Percentiles rank a stretch among this genome's conserved stretches.
phyloP scores from a whole-genome alignment of 2,329 filamentous ascomycete species.

The Aspergillus ochraceoroseus region DNA sequence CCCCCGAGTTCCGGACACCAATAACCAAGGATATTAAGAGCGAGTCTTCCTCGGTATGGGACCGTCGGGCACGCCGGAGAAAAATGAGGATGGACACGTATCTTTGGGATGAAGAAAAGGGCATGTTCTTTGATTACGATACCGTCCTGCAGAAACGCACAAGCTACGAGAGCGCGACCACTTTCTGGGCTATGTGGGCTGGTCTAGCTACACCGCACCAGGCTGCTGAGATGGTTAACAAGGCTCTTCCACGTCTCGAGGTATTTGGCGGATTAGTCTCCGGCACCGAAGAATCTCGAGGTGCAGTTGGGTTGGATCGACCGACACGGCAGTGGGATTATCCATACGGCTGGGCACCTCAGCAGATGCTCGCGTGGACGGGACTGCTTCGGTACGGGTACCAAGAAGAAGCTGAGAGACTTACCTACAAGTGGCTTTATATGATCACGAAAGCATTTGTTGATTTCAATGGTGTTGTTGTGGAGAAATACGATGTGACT shows the following conservation, averaged over 20 bases:
- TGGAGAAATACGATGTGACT: conserved; percentile 98
- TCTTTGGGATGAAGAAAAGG: conserved; percentile 84
- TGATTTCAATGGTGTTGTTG: conserved; percentile 95
- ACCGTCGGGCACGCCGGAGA: conserved; percentile 77
- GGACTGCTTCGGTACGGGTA: conserved; percentile 89
- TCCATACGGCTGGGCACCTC: conserved; percentile 95
- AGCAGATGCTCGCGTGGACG: conserved; percentile 97
- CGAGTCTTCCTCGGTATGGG: conserved; percentile 83
- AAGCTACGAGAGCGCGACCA: conserved; percentile 84
- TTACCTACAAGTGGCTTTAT: conserved; percentile 95
- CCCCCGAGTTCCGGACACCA: conserved; percentile 71
- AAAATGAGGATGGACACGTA: conserved; percentile 86
- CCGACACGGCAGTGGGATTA: conserved; percentile 98
- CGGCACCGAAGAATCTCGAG: conserved; percentile 84
- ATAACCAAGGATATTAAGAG: conserved; percentile 61
- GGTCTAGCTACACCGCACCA: conserved; percentile 80
- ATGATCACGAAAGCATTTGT: conserved; percentile 99
- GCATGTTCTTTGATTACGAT: conserved; percentile 98
- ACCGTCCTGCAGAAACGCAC: conserved; percentile 74
- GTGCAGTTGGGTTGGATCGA: conserved; percentile 68
- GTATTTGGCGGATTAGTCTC: conserved; percentile 81
- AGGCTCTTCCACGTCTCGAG: conserved; percentile 82
- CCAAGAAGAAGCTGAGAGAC: conserved; percentile 76
- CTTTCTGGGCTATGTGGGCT: conserved; percentile 97
- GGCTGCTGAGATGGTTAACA: conserved; percentile 74